phyloP scores from a whole-genome alignment of 2,329 filamentous ascomycete species.

The Alternaria solani region DNA sequence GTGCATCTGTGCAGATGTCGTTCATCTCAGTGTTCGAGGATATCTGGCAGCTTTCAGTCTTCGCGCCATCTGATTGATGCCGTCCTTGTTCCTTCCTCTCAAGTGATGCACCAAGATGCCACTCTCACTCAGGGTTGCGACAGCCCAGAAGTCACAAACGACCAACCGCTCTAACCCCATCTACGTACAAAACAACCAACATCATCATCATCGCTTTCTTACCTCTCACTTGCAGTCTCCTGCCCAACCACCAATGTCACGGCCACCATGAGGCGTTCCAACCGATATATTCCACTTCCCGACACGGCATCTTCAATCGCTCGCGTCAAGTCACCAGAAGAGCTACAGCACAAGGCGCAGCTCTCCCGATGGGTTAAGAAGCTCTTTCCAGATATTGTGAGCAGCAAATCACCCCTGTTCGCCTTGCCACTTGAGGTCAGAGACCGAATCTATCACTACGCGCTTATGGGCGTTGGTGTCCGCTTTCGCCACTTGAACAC shows the following conservation, averaged over 20 bases:
- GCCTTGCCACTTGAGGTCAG: background rate
- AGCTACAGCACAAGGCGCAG: background rate
- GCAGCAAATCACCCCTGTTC: background rate
- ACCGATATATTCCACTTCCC: background rate
- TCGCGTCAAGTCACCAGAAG: background rate
- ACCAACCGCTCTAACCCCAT: background rate
- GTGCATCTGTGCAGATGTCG: background rate
- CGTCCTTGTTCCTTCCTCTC: background rate
- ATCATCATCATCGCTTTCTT: background rate
- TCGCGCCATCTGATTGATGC: background rate
- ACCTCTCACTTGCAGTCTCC: background rate
- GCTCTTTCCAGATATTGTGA: background rate
- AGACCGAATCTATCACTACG: background rate
- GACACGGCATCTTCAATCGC: background rate
- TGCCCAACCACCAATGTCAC: background rate
- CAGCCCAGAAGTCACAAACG: background rate
- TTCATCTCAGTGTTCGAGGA: background rate
- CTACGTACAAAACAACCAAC: background rate
- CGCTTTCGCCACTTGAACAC: constrained; percentile 1
- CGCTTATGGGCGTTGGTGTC: background rate
- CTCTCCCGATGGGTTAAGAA: background rate
- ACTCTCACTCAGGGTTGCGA: background rate
- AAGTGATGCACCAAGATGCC: background rate
- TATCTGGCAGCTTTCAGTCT: background rate
- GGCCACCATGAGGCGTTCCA: background rate